phyloP scores from a whole-genome alignment of 1,284 basidiomycete genomes.

The Rhodotorula sp. region DNA sequence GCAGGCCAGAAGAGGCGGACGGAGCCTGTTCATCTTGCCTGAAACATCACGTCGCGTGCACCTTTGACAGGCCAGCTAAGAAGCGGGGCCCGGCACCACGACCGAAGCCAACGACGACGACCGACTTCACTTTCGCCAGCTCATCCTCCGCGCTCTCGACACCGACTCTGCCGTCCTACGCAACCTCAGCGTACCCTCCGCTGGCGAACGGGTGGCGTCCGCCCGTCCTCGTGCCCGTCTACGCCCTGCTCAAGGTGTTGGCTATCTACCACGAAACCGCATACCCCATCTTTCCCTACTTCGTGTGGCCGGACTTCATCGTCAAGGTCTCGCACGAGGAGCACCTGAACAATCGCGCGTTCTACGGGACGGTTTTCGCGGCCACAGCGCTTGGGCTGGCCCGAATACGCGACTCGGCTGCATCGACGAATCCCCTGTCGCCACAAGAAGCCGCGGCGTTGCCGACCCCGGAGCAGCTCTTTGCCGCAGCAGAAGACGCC shows the following conservation, averaged over 20 bases:
- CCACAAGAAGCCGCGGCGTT: not conserved
- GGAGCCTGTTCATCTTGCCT: no score
- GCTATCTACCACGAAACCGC: slow-evolving; percentile 4
- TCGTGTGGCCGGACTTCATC: slow-evolving; percentile 6
- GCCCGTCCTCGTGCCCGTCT: not conserved
- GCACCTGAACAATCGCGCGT: not conserved
- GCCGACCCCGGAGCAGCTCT: not conserved
- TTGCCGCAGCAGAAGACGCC: slow-evolving; percentile 6
- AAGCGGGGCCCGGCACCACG: no score
- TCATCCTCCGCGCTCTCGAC: no score
- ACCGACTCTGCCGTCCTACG: no score
- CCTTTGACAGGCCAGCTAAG: no score
- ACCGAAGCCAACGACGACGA: no score
- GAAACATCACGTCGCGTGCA: no score
- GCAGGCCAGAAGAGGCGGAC: no score
- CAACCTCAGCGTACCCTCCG: no score
- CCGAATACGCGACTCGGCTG: slow-evolving; percentile 1
- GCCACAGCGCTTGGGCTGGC: slow-evolving; percentile 3
- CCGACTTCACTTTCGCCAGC: no score
- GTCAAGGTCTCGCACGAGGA: slow-evolving; percentile 4
- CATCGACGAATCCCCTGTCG: not conserved
- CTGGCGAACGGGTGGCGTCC: not conserved
- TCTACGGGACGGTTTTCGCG: slow-evolving; percentile 2
- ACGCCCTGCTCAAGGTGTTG: not conserved
- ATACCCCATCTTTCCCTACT: slow-evolving; percentile 8